Evolutionary conservation across 345 rosid genomes (phyloP).

Genomic region (Eucalyptus virginea): DNA sequence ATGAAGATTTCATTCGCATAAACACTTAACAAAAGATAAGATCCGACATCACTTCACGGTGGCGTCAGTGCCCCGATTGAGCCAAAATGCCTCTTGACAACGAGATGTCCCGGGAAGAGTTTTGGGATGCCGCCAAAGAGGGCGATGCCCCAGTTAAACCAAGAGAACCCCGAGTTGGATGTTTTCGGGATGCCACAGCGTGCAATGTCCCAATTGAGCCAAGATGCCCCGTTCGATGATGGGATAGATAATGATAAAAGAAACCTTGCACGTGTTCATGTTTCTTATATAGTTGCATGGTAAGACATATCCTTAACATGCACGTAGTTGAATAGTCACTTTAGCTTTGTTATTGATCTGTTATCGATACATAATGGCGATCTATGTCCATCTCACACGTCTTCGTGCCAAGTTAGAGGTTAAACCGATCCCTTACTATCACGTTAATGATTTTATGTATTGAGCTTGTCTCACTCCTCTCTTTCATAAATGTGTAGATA

Average conservation of each 20-base stretch:
- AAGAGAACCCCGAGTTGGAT: not conserved
- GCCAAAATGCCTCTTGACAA: not conserved
- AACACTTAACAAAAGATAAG: not conserved
- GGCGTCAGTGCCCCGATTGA: not conserved
- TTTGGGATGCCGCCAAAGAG: not conserved
- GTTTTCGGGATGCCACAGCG: fast-evolving
- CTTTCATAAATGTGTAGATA: not conserved
- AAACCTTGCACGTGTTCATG: not conserved
- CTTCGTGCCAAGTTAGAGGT: not conserved
- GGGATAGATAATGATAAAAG: not conserved
- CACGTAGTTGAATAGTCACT: not conserved
- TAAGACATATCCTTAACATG: not conserved
- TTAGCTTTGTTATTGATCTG: not conserved
- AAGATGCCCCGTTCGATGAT: not conserved
- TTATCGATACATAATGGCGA: not conserved
- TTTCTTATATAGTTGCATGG: not conserved
- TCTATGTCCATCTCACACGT: not conserved
- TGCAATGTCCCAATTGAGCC: not conserved
- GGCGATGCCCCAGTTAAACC: fast-evolving
- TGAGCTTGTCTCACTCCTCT: not conserved
- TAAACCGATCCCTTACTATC: not conserved
- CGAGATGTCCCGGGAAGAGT: fast-evolving
- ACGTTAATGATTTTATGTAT: fast-evolving
- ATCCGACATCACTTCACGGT: fast-evolving
- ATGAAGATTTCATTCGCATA: not conserved